Percentiles rank a stretch among this genome's conserved stretches.
Evolutionary conservation across 1,284 basidiomycete genomes (phyloP).

Genomic region (Naganishia sp.): DNA sequence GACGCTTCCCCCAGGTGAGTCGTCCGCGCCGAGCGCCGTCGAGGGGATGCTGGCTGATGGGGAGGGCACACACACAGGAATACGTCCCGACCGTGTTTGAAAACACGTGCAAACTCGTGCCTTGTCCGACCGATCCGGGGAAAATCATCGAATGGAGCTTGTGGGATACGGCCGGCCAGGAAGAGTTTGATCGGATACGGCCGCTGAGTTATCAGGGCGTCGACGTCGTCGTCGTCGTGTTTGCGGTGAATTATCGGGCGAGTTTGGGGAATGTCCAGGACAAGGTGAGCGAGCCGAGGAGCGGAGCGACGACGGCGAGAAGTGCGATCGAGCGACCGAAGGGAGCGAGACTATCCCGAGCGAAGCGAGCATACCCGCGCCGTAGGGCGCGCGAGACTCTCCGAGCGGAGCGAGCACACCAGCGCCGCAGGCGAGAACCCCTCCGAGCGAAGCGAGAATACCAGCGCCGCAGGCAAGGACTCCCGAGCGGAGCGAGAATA

Average conservation of each 20-base stretch:
- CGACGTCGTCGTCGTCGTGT: conserved; percentile 94
- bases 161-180: conserved; percentile 99
- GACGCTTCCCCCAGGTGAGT: conserved; percentile 91
- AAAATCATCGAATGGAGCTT: conserved; percentile 91
- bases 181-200: conserved; percentile 93
- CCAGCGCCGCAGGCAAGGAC: no score
- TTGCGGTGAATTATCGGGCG: conserved; percentile 95
- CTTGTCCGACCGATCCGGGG: conserved; percentile 67
- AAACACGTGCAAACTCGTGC: conserved; percentile 89
- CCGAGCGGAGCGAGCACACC: neutral
- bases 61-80: conserved; percentile 59
- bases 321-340: neutral
- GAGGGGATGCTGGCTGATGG: no score
- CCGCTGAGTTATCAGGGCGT: conserved; percentile 95
- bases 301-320: neutral
- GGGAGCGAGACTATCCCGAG: no score
- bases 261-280: conserved; percentile 92
- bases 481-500: neutral
- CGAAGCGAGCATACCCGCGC: no score
- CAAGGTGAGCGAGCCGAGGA: conserved; percentile 46
- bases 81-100: conserved; percentile 99
- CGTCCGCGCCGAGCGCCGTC: neutral
- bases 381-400: neutral
- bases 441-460: neutral
- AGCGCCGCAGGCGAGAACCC: no score